phyloP scores from a whole-genome alignment of 2,329 filamentous ascomycete species.

The Fusarium clavum region DNA sequence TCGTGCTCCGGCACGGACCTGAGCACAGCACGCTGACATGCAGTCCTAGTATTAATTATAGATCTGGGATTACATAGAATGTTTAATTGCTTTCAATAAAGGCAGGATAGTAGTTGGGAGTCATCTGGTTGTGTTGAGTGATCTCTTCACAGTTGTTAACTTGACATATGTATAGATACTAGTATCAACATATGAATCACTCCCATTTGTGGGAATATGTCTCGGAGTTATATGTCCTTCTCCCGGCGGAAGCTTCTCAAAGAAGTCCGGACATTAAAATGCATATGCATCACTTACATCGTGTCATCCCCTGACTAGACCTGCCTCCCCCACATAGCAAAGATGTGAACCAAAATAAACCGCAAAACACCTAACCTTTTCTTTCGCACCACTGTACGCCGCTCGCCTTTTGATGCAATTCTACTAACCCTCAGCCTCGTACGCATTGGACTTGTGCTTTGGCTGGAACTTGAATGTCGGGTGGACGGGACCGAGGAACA shows the following conservation, averaged over 20 bases:
- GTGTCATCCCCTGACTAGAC: constrained; percentile 2
- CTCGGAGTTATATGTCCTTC: background rate
- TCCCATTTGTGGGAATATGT: background rate
- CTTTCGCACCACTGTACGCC: background rate
- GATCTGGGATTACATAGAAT: background rate
- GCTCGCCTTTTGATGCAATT: background rate
- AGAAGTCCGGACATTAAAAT: background rate
- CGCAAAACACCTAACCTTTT: background rate
- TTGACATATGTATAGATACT: background rate
- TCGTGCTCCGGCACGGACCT: background rate
- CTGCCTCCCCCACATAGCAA: background rate
- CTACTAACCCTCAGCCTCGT: constrained; percentile 77
- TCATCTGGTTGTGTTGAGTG: background rate
- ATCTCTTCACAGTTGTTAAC: background rate
- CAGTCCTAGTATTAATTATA: background rate
- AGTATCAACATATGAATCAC: background rate
- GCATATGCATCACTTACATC: background rate
- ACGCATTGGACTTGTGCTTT: constrained; percentile 96
- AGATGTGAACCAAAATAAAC: constrained; percentile 8
- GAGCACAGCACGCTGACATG: background rate
- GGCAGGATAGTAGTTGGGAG: background rate
- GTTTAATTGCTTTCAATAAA: background rate
- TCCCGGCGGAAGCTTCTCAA: background rate
- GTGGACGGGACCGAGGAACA: constrained; percentile 94
- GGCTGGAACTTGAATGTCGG: constrained; percentile 93